Evolutionary conservation across 108 stramenopile genomes (phyloP).

Genomic region (Fragilaria crotonensis): DNA sequence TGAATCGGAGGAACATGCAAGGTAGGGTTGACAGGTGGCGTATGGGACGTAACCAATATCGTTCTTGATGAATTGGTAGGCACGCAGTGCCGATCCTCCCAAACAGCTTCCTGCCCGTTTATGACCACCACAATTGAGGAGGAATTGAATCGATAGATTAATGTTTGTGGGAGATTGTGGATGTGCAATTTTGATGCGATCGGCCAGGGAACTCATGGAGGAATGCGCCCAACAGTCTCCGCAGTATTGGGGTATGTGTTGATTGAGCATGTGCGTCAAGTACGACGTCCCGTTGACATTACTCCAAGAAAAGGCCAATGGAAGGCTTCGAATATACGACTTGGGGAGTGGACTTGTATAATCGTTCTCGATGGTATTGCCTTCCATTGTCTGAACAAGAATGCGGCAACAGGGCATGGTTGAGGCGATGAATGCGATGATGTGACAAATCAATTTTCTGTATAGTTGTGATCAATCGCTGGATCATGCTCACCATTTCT

Average conservation of each 20-base stretch:
- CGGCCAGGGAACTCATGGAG: slow-evolving; percentile 68
- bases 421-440: no score
- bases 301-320: slow-evolving; percentile 66
- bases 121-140: slow-evolving; percentile 75
- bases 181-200: slow-evolving; percentile 78
- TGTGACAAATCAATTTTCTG: no score
- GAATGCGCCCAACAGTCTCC: slow-evolving; percentile 86
- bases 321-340: slow-evolving; percentile 40
- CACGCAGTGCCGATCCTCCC: slow-evolving; percentile 66
- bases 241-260: slow-evolving; percentile 84
- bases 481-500: no score
- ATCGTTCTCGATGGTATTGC: slow-evolving; percentile 1
- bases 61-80: slow-evolving; percentile 59
- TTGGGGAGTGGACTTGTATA: slow-evolving; percentile 42
- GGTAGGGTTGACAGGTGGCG: slow-evolving; percentile 78
- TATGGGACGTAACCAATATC: slow-evolving; percentile 46
- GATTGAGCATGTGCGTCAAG: slow-evolving; percentile 78
- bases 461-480: no score
- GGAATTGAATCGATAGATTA: slow-evolving; percentile 68
- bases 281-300: slow-evolving; percentile 73
- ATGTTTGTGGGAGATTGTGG: slow-evolving; percentile 23
- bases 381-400: slow-evolving; percentile 1
- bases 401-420: no score
- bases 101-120: slow-evolving; percentile 54
- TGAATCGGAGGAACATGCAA: slow-evolving; percentile 78